phyloP scores from a whole-genome alignment of 202 grass and related monocot species.

The Zoysia matrella region DNA sequence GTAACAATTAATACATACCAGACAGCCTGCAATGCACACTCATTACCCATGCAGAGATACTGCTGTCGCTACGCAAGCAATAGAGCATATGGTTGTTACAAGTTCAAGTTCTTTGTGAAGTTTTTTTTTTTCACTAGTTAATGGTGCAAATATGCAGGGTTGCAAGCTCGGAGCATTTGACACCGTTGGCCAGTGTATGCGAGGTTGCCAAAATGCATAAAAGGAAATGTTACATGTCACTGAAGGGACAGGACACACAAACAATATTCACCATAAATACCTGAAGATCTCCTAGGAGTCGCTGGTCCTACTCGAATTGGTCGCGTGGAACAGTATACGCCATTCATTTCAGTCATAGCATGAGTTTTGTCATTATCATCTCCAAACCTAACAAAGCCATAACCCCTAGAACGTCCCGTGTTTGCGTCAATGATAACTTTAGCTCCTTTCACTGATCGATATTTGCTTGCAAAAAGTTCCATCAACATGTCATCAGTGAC shows the following conservation, averaged over 20 bases:
- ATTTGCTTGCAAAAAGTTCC: conserved; percentile 75
- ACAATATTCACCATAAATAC: conserved; percentile 38
- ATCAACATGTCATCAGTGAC: conserved; percentile 73
- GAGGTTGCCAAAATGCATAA: not conserved
- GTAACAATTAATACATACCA: not conserved
- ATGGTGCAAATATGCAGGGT: not conserved
- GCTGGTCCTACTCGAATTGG: conserved; percentile 76
- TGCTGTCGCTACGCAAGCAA: not conserved
- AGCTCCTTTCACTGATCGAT: conserved; percentile 78
- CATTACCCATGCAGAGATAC: not conserved
- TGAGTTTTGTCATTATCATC: conserved; percentile 71
- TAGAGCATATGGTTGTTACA: not conserved
- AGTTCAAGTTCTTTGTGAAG: not conserved
- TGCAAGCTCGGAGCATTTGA: not conserved
- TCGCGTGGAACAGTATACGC: conserved; percentile 70
- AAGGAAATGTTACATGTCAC: not conserved
- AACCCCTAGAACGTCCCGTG: conserved; percentile 78
- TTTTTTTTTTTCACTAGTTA: not conserved
- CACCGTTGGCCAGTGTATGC: not conserved
- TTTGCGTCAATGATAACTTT: conserved; percentile 89
- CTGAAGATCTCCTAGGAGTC: conserved; percentile 75
- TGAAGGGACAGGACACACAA: not conserved
- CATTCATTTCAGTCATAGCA: conserved; percentile 85
- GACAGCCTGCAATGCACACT: not conserved
- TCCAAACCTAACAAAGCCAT: conserved; percentile 83